phyloP scores from a whole-genome alignment of 2,329 filamentous ascomycete genomes.

The Onygenales sp. region DNA sequence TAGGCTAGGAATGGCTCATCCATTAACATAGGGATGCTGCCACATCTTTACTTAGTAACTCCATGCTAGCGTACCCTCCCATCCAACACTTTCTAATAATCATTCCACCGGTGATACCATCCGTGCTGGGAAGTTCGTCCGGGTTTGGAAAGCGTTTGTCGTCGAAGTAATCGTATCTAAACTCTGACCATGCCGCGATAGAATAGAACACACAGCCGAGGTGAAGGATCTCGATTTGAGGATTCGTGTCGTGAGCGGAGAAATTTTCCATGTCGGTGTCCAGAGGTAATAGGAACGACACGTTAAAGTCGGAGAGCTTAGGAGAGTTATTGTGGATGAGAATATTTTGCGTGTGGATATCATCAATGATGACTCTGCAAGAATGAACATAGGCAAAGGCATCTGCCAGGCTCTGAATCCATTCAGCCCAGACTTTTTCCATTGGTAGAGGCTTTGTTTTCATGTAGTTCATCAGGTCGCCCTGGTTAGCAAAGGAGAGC shows the following conservation, averaged over 20 bases:
- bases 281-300: background rate
- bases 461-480: conserved; percentile 1
- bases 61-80: conserved; percentile 6
- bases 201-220: conserved; percentile 3
- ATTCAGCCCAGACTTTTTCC: background rate
- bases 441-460: background rate
- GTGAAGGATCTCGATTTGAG: background rate
- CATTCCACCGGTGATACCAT: conserved; percentile 4
- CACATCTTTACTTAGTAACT: conserved; percentile 7
- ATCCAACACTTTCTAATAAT: conserved; percentile 8
- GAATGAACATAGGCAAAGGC: conserved; percentile 4
- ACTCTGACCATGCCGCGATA: conserved; percentile 4
- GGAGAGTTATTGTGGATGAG: conserved; percentile 1
- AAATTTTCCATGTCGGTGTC: conserved; percentile 4
- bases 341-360: background rate
- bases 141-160: background rate
- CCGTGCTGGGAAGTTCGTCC: conserved; percentile 5
- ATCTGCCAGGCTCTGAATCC: background rate
- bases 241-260: background rate
- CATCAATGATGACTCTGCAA: conserved; percentile 1
- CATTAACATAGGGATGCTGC: background rate
- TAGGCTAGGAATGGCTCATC: background rate
- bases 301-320: background rate
- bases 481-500: conserved; percentile 2
- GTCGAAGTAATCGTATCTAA: conserved; percentile 8